Conservation (phyloP, 2,329 filamentous ascomycete genomes). For the Cadophora gregata region DNA sequence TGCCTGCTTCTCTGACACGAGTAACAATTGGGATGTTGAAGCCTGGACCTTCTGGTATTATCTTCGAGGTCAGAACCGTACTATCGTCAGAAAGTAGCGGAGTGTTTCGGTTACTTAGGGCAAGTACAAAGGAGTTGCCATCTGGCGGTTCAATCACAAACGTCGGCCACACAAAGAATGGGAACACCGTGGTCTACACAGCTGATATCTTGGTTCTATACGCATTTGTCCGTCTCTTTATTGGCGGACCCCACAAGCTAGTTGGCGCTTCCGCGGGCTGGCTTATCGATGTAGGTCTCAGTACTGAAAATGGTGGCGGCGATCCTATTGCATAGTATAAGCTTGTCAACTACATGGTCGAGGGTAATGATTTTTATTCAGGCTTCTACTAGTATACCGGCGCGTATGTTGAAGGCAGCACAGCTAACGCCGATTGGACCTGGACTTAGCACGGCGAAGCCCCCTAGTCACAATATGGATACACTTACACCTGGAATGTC, state of each 20-base stretch:
- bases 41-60: background rate
- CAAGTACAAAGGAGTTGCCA: conserved; percentile 6
- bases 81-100: background rate
- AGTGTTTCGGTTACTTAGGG: background rate
- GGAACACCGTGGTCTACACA: background rate
- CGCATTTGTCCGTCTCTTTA: conserved; percentile 12
- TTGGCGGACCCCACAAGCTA: background rate
- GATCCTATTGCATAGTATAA: background rate
- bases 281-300: background rate
- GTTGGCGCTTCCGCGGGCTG: background rate
- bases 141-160: background rate
- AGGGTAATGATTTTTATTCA: no score
- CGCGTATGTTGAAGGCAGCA: no score
- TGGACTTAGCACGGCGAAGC: background rate
- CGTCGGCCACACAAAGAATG: background rate
- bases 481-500: background rate
- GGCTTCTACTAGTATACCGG: no score
- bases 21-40: conserved; percentile 3
- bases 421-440: background rate
- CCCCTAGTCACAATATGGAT: background rate
- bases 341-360: no score
- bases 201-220: conserved; percentile 20
- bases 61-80: conserved; percentile 12
- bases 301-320: background rate
- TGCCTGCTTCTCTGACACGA: conserved; percentile 8